Conservation (phyloP, 768 basidiomycete genomes). For the Boletellus emodensis region DNA sequence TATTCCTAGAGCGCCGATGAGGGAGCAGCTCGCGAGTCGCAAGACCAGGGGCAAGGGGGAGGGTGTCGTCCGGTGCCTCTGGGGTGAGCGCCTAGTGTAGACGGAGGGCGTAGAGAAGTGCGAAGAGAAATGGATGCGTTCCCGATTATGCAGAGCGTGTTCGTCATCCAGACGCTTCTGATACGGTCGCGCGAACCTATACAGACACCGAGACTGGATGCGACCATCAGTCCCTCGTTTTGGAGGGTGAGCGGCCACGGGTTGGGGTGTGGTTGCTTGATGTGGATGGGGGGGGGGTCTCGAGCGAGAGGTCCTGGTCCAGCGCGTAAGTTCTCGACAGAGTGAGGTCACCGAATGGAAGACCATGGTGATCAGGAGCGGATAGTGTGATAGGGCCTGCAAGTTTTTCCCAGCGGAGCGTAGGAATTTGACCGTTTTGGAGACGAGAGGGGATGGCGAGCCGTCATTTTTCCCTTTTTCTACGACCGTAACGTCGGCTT, state of each 20-base stretch:
- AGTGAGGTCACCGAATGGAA: slow-evolving; percentile 28
- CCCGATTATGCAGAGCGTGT: slow-evolving; percentile 13
- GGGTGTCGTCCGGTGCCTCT: slow-evolving; percentile 9
- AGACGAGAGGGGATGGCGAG: slow-evolving; percentile 9
- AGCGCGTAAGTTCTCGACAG: slow-evolving; percentile 10
- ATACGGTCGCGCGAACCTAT: slow-evolving; percentile 11
- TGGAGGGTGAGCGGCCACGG: slow-evolving; percentile 13
- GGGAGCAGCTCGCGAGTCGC: not conserved
- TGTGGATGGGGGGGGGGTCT: slow-evolving; percentile 16
- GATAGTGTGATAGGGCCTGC: slow-evolving; percentile 19
- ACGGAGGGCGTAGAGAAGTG: slow-evolving; percentile 27
- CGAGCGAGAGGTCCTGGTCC: slow-evolving; percentile 9
- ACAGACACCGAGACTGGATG: slow-evolving; percentile 13
- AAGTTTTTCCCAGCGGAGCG: slow-evolving; percentile 20
- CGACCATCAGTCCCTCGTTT: slow-evolving; percentile 13
- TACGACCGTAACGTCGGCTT: slow-evolving; percentile 23
- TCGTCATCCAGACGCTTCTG: slow-evolving; percentile 22
- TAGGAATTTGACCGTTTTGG: slow-evolving; percentile 24
- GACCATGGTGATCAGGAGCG: slow-evolving; percentile 26
- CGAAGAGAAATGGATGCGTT: slow-evolving; percentile 24
- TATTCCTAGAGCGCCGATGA: not conserved
- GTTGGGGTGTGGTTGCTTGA: slow-evolving; percentile 4
- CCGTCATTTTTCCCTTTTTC: slow-evolving; percentile 23
- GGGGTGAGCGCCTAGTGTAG: slow-evolving; percentile 6
- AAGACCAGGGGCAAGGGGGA: not conserved